A percentile compares a stretch with the other conserved stretches of the same genome.
Conservation (phyloP, 2,329 filamentous ascomycete species). For the Colletotrichum somersetense region DNA sequence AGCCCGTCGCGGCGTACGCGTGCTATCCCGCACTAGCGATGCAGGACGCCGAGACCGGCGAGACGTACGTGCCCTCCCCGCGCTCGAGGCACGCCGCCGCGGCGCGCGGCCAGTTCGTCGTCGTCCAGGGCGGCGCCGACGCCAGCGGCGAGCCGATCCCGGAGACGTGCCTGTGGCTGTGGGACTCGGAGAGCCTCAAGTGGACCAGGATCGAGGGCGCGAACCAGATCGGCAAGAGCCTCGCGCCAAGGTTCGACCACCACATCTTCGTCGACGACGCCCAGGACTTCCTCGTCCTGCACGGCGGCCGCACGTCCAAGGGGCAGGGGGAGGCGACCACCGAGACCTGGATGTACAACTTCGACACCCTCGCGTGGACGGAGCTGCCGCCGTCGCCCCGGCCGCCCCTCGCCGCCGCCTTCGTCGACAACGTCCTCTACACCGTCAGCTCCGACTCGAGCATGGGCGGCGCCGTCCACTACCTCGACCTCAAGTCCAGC, state of each 20-base stretch:
- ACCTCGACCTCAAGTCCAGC: slow-evolving; percentile 50
- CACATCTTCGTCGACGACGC: slow-evolving; percentile 53
- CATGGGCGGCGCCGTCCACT: slow-evolving; percentile 53
- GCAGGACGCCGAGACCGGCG: slow-evolving; percentile 46
- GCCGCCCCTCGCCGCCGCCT: slow-evolving; percentile 55
- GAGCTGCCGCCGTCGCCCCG: slow-evolving; percentile 60
- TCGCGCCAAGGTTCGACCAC: slow-evolving; percentile 50
- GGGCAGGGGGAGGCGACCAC: slow-evolving; percentile 55
- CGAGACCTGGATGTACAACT: slow-evolving; percentile 66
- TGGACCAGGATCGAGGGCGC: slow-evolving; percentile 51
- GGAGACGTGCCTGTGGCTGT: slow-evolving; percentile 54
- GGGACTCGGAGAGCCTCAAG: slow-evolving; percentile 51
- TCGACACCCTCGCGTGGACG: slow-evolving; percentile 61
- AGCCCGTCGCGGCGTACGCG: slow-evolving; percentile 46
- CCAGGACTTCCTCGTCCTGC: slow-evolving; percentile 64
- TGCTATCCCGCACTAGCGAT: slow-evolving; percentile 50
- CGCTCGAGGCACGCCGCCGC: slow-evolving; percentile 54
- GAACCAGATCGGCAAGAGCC: slow-evolving; percentile 49
- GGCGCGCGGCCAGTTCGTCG: slow-evolving; percentile 49
- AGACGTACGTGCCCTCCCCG: slow-evolving; percentile 49
- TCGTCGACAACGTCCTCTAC: slow-evolving; percentile 61
- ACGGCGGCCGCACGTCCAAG: slow-evolving; percentile 57
- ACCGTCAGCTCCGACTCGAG: slow-evolving; percentile 55
- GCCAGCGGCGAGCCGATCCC: slow-evolving; percentile 47
- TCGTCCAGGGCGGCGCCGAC: slow-evolving; percentile 54